Evolutionary conservation across 2,329 filamentous ascomycete genomes (phyloP).

Genomic region (Xylariaceae sp.): DNA sequence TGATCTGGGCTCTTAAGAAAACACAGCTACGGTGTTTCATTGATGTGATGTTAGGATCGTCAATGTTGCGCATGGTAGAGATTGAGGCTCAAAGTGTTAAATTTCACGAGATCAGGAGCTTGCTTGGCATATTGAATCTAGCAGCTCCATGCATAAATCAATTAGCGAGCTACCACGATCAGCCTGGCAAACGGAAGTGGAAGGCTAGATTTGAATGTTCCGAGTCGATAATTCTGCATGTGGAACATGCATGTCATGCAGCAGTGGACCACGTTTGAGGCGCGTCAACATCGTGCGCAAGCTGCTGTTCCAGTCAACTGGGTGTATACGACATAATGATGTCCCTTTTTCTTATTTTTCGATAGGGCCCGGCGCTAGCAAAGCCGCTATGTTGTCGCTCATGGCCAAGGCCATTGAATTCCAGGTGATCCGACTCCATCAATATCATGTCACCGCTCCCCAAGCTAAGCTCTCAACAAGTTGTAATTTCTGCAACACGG

Average conservation of each 20-base stretch:
- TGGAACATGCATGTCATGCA: slow-evolving; percentile 32
- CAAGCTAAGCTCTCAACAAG: slow-evolving; percentile 15
- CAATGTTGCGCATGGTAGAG: slow-evolving; percentile 14
- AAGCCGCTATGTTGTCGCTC: slow-evolving; percentile 27
- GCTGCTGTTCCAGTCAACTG: slow-evolving; percentile 22
- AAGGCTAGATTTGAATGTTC: slow-evolving; percentile 19
- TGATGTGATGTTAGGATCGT: slow-evolving; percentile 17
- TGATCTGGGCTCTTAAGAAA: slow-evolving; percentile 25
- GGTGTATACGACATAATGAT: slow-evolving; percentile 19
- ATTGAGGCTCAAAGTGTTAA: slow-evolving; percentile 14
- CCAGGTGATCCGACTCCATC: slow-evolving; percentile 21
- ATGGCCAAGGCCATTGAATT: slow-evolving; percentile 16
- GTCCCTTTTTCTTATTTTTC: slow-evolving; percentile 14
- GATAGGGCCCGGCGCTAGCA: slow-evolving; percentile 16
- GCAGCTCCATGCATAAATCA: slow-evolving; percentile 21
- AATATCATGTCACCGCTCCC: slow-evolving; percentile 27
- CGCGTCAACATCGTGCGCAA: slow-evolving; percentile 27
- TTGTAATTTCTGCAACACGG: slow-evolving; percentile 22
- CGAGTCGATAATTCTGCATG: slow-evolving; percentile 29
- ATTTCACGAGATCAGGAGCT: slow-evolving; percentile 12
- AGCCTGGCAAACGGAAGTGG: slow-evolving; percentile 10
- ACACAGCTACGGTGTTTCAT: slow-evolving; percentile 11
- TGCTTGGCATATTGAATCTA: slow-evolving; percentile 1
- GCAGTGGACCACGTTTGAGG: slow-evolving; percentile 29
- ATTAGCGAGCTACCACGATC: slow-evolving; percentile 21